These are phyloP conservation scores for Polymyxa betae DNA, from an alignment of 208 protist genomes.

Conservation along the genomic window DNA sequence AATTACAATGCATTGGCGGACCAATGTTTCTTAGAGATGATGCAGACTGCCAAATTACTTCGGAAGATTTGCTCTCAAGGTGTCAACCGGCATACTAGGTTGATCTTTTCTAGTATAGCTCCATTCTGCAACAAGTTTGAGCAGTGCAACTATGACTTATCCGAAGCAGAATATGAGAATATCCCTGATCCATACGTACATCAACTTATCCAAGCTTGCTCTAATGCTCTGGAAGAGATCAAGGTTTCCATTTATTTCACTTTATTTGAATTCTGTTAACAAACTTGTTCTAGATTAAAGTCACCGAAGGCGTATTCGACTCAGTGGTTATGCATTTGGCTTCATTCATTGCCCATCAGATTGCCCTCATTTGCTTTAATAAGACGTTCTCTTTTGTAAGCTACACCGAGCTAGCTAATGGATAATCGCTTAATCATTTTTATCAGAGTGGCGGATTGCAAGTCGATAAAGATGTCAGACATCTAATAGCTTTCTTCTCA, in stretches of 20 bases:
- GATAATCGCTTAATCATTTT: neutral
- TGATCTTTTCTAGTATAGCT: neutral
- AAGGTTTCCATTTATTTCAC: neutral
- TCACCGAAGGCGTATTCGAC: slow-evolving; percentile 1
- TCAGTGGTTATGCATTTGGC: neutral
- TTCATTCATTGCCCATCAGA: neutral
- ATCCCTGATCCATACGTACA: slow-evolving; percentile 30
- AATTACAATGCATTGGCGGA: neutral
- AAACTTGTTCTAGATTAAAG: neutral
- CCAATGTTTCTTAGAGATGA: neutral
- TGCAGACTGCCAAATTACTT: neutral
- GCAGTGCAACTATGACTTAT: neutral
- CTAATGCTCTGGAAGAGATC: neutral
- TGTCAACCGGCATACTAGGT: neutral
- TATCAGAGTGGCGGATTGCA: slow-evolving; percentile 7
- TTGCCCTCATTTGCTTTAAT: slow-evolving; percentile 10
- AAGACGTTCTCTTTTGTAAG: slow-evolving; percentile 50
- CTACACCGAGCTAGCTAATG: neutral
- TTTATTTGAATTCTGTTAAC: neutral
- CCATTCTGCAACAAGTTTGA: slow-evolving; percentile 38
- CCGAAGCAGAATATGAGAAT: slow-evolving; percentile 18
- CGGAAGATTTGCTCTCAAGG: neutral
- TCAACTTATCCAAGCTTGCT: slow-evolving; percentile 18
- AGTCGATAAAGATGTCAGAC: slow-evolving; percentile 17
- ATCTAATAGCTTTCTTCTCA: slow-evolving; percentile 34